Conservation (phyloP, 2,329 filamentous ascomycete genomes). For the Leptographium radiaticola region DNA sequence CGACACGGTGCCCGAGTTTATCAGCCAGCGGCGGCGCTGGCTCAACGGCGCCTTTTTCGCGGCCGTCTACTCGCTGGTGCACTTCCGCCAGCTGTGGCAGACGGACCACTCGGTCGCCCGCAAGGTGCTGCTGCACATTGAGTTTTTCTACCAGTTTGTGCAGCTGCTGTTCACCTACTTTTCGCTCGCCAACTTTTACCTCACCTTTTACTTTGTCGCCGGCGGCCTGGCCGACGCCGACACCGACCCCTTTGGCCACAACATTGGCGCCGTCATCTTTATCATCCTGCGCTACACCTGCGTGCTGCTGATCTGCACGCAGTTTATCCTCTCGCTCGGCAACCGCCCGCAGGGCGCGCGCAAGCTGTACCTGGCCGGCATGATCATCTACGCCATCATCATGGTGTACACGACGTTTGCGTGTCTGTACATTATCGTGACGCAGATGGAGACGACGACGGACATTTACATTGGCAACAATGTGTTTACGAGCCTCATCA, state of each 20-base stretch:
- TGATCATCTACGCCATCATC: constrained; percentile 84
- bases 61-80: constrained; percentile 90
- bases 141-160: constrained; percentile 91
- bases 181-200: constrained; percentile 95
- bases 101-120: constrained; percentile 85
- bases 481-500: constrained; percentile 87
- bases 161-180: constrained; percentile 94
- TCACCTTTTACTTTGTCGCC: constrained; percentile 96
- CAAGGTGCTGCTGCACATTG: constrained; percentile 84
- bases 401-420: constrained; percentile 94
- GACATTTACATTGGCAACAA: constrained; percentile 56
- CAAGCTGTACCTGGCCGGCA: constrained; percentile 74
- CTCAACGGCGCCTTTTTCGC: constrained; percentile 98
- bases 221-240: constrained; percentile 69
- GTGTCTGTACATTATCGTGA: constrained; percentile 74
- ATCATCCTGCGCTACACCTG: constrained; percentile 73
- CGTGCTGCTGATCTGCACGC: constrained; percentile 77
- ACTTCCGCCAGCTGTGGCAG: constrained; percentile 83
- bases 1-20: constrained; percentile 92
- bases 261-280: constrained; percentile 76
- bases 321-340: constrained; percentile 93
- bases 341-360: constrained; percentile 93
- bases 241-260: constrained; percentile 84
- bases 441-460: constrained; percentile 50
- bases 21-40: constrained; percentile 92